These are phyloP conservation scores for Pythium aristosporum DNA, from an alignment of 352 stramenopile genomes.

Conservation along the genomic window DNA sequence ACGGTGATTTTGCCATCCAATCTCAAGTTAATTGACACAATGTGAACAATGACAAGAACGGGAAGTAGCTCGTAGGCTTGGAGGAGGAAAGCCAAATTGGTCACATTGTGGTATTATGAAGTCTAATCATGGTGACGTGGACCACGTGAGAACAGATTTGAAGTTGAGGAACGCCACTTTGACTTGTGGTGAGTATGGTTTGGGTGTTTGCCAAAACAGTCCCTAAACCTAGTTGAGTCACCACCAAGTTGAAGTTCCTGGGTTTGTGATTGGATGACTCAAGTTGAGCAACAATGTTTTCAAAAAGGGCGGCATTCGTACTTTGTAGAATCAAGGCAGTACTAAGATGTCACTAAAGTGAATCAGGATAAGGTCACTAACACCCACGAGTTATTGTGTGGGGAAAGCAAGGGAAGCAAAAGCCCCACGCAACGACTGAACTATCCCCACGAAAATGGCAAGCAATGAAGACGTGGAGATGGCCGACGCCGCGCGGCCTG, in stretches of 20 bases:
- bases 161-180: background rate
- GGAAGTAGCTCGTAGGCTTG: too few species aligned
- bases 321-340: background rate
- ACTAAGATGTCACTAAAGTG: constrained; percentile 7
- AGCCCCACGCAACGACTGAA: too few species aligned
- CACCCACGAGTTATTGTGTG: too few species aligned
- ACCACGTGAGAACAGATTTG: constrained; percentile 15
- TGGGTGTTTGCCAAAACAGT: constrained; percentile 5
- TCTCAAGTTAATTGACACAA: background rate
- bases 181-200: constrained; percentile 10
- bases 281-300: background rate
- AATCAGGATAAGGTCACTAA: background rate
- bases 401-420: too few species aligned
- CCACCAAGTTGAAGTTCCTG: constrained; percentile 11
- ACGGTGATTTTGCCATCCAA: constrained; percentile 16
- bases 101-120: background rate
- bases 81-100: background rate
- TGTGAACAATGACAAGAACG: background rate
- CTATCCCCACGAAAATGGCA: background rate
- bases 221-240: background rate
- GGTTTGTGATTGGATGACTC: background rate
- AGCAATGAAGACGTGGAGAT: constrained; percentile 20
- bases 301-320: background rate
- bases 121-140: constrained; percentile 11
- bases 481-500: constrained; percentile 12